Percentiles rank a stretch among this genome's conserved stretches.
These are phyloP conservation scores for Phaeosphaeriaceae sp. DNA, from an alignment of 2,329 filamentous ascomycete genomes.

Conservation along the genomic window DNA sequence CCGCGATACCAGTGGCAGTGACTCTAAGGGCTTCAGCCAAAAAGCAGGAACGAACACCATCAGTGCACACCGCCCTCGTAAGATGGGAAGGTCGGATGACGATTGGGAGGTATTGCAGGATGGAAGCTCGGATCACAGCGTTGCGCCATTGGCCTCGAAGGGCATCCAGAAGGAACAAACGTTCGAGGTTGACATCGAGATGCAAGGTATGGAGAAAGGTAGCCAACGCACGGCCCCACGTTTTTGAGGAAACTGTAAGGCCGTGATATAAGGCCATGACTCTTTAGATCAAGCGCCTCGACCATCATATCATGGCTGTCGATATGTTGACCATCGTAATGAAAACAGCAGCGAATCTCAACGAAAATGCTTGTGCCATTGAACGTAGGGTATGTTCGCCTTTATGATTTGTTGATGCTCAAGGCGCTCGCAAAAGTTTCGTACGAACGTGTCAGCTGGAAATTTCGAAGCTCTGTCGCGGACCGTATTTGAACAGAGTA, in stretches of 20 bases:
- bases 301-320: neutral
- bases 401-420: neutral
- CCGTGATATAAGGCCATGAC: neutral
- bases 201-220: neutral
- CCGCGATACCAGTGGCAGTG: slow-evolving; percentile 11
- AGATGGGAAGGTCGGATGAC: slow-evolving; percentile 19
- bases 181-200: slow-evolving; percentile 23
- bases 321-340: neutral
- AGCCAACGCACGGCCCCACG: neutral
- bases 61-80: slow-evolving; percentile 16
- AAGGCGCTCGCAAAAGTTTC: no score
- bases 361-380: neutral
- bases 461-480: no score
- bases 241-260: neutral
- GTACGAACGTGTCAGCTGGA: no score
- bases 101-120: slow-evolving; percentile 27
- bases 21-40: slow-evolving; percentile 18
- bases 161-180: slow-evolving; percentile 17
- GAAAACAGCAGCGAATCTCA: neutral
- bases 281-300: neutral
- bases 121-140: slow-evolving; percentile 22
- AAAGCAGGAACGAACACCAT: slow-evolving; percentile 8
- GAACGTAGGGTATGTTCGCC: neutral
- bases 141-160: slow-evolving; percentile 17
- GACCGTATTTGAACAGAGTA: no score